phyloP scores from a whole-genome alignment of 2,329 filamentous ascomycete species.

The Neopestalotiopsis rosae region DNA sequence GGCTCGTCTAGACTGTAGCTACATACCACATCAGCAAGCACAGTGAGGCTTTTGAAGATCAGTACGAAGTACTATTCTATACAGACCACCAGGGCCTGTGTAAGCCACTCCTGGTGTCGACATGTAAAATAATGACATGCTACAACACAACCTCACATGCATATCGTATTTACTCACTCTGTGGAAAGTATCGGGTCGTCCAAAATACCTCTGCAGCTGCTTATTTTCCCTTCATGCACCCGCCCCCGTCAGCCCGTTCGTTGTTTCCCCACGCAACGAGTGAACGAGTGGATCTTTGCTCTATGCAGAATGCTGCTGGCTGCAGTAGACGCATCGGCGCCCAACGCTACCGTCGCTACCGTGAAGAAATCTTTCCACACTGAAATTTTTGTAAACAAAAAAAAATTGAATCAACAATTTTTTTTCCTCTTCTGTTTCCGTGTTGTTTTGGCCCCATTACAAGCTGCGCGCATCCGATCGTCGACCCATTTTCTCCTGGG shows the following conservation, averaged over 20 bases:
- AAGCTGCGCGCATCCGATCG: not conserved
- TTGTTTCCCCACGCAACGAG: conserved; percentile 10
- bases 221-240: not conserved
- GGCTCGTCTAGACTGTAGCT: not conserved
- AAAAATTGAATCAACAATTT: not conserved
- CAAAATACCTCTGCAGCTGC: too few species aligned
- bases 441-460: not conserved
- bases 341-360: conserved; percentile 9
- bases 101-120: too few species aligned
- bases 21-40: not conserved
- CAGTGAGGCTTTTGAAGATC: not conserved
- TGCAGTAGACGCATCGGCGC: conserved; percentile 17
- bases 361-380: conserved; percentile 16
- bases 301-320: not conserved
- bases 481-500: not conserved
- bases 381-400: conserved; percentile 9
- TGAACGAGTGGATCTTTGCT: conserved; percentile 1
- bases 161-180: too few species aligned
- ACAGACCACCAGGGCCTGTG: too few species aligned
- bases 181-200: too few species aligned
- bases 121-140: too few species aligned
- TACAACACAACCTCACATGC: too few species aligned
- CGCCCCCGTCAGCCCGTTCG: not conserved
- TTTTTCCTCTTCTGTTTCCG: not conserved
- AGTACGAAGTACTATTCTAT: not conserved